Percentiles rank a stretch among this genome's conserved stretches.
These are phyloP conservation scores for Boletus calvinii DNA, from an alignment of 1,284 basidiomycete genomes.

Conservation along the genomic window DNA sequence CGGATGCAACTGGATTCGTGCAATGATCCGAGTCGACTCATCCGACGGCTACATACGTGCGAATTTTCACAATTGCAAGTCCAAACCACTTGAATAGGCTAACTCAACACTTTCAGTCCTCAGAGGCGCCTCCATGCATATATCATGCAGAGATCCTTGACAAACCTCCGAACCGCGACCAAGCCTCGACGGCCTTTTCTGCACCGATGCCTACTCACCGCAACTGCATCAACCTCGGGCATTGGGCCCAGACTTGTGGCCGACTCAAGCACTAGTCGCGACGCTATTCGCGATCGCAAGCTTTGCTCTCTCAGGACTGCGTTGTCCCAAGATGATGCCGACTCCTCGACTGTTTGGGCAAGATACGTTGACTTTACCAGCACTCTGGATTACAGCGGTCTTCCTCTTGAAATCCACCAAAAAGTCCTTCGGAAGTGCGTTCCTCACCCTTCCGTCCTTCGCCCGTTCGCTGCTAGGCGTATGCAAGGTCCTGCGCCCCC, in stretches of 20 bases:
- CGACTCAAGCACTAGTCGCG: constrained; percentile 7
- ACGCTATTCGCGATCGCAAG: constrained; percentile 28
- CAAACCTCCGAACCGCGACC: constrained; percentile 17
- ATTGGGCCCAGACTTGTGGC: constrained; percentile 2
- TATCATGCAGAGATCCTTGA: constrained; percentile 29
- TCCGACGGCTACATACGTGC: constrained; percentile 17
- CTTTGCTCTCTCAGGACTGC: constrained; percentile 33
- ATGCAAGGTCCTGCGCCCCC: constrained; percentile 38
- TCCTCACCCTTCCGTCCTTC: constrained; percentile 44
- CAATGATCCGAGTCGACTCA: no score
- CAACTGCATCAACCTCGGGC: constrained; percentile 6
- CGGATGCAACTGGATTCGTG: background rate
- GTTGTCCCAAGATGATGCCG: constrained; percentile 33
- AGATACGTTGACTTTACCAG: constrained; percentile 57
- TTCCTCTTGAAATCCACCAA: constrained; percentile 66
- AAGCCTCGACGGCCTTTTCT: constrained; percentile 9
- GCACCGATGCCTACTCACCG: constrained; percentile 9
- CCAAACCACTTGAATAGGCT: no score
- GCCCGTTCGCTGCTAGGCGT: constrained; percentile 41
- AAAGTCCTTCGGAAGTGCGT: constrained; percentile 65
- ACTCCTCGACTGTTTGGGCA: constrained; percentile 55
- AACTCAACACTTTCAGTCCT: background rate
- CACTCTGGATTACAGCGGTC: constrained; percentile 41
- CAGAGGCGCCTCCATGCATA: constrained; percentile 9
- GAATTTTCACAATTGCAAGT: constrained; percentile 15